A percentile compares a stretch with the other conserved stretches of the same genome.
Conservation (phyloP, 2,329 filamentous ascomycete genomes). For the Byssochlamys sp. region DNA sequence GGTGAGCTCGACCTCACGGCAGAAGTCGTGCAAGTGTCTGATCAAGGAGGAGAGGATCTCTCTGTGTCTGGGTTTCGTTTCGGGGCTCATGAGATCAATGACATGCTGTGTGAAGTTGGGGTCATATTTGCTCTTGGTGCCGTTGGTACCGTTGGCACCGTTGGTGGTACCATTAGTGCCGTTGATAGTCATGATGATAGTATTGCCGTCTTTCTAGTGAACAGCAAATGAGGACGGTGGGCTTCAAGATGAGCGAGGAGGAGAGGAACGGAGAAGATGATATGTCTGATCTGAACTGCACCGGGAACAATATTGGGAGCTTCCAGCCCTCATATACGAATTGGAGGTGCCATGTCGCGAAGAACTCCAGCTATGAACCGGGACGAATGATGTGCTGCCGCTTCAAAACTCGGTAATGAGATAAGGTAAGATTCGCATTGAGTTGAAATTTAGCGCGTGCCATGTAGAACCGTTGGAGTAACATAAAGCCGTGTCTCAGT, state of each 20-base stretch:
- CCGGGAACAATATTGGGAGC: background rate
- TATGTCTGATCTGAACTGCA: background rate
- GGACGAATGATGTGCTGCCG: background rate
- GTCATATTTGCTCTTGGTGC: conserved; percentile 47
- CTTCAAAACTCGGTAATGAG: background rate
- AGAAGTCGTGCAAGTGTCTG: conserved; percentile 67
- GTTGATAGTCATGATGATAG: background rate
- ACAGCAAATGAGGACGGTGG: background rate
- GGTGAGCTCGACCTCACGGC: conserved; percentile 66
- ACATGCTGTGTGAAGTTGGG: conserved; percentile 67
- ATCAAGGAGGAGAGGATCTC: conserved; percentile 56
- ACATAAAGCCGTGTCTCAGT: background rate
- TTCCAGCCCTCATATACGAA: background rate
- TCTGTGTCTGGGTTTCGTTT: conserved; percentile 55
- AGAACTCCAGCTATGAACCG: background rate
- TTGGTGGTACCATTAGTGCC: background rate
- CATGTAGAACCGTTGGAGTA: background rate
- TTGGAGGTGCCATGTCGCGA: background rate
- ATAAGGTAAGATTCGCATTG: background rate
- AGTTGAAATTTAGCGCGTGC: background rate
- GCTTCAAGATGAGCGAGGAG: background rate
- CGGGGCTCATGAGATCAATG: conserved; percentile 62
- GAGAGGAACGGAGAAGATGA: background rate
- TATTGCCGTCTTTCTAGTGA: background rate
- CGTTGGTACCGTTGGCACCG: background rate